Base-by-base conservation (phyloP, 2,329 filamentous ascomycete species). In the Phyllosticta paracitricarpa region DNA sequence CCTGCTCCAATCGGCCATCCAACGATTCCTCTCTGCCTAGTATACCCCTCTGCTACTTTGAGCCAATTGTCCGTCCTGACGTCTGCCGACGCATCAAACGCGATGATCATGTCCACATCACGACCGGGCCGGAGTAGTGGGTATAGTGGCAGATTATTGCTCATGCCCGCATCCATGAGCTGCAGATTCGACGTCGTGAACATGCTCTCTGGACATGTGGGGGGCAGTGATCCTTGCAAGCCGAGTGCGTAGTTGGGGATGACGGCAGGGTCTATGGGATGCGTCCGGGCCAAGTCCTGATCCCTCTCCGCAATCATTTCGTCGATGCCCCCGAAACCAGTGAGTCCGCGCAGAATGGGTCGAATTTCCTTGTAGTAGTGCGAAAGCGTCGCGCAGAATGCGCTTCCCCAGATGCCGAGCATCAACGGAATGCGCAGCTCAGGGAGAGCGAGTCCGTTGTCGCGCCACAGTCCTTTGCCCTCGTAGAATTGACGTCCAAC, bases 1-100 rank as follows among this genome's bases (percentile, higher is more conserved):
- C 94, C 94, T n/a, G 91, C 86, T 5, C 93, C 93, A 6, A 97
- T 76, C 0, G 94, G 94, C 94, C 94, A 99, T 4, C 93, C 93
- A 71, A 91, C 93, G 71, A 99, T 86, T 7, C 89, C 89, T 53
- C 93, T 86, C 73, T 97, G 92, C 26, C 85, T 84, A 2, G 91
- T 92, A 70, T 97, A 99, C 1, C 94, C 93, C 69, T 97, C 94
- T 0, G 89, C 90, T 0, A 96, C 91, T 17, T 89, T 91, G 19
- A 99, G 85, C 94, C 94, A 99, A 70, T 99, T 97, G 69, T 97
- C 92, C 5, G 89, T 89, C 71, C 88, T 90, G 63, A 96, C 89
- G 67, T 99, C 94, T 22, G 92, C 92, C 1, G 90, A 96, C 3
- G 91, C 91, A 72, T 99, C 94, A 72, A 99, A 99, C 2, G 92